Base-by-base conservation (phyloP, 2,329 filamentous ascomycete species). In the Coniella vitis region DNA sequence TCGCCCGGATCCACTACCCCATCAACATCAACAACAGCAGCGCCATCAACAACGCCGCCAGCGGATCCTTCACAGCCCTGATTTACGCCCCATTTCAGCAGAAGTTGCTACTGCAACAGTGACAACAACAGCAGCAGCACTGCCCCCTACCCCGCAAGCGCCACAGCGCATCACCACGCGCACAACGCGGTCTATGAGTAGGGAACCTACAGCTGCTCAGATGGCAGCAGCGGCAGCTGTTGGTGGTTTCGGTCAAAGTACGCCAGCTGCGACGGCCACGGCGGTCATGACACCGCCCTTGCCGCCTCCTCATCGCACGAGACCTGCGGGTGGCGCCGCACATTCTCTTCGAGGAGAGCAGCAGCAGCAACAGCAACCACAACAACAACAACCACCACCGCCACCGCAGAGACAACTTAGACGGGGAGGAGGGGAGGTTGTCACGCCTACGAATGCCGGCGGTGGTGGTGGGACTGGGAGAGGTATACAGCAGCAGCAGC, bases 91-190 rank as follows among this genome's bases (percentile, higher is more conserved):
- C 7, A 39, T 45, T 8, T 46, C 53, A 1, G 25, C 10, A 29
- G 10, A 7, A 36, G 13, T 25, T 34, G 46, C 21, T 20, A 43
- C 47, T n/a, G 20, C 21, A 25, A 34, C 14, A 32, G 20, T 17
- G 16, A 29, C 17, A 12, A 37, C 39, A 20, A 4, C 36, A 4
- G 12, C 36, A 9, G 13, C 48, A 20, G 22, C 38, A 35, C 17
- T 41, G 32, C 31, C 49, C 39, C 37, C 38, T 32, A 22, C 49
- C 49, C 32, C 38, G 12, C 39, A 47, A 3, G 51, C 51, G 4
- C 49, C 54, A 1, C 37, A 47, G 3, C 42, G 47, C 32, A 47
- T 52, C 37, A 52, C 47, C 42, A 55, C 53, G 29, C 25, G 25
- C 25, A 46, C 51, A 3, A 51, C 42, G 9, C 53, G 51, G 25